Evolutionary conservation across 163 green algal species (phyloP).

Genomic region (Trebouxia gelatinosa): DNA sequence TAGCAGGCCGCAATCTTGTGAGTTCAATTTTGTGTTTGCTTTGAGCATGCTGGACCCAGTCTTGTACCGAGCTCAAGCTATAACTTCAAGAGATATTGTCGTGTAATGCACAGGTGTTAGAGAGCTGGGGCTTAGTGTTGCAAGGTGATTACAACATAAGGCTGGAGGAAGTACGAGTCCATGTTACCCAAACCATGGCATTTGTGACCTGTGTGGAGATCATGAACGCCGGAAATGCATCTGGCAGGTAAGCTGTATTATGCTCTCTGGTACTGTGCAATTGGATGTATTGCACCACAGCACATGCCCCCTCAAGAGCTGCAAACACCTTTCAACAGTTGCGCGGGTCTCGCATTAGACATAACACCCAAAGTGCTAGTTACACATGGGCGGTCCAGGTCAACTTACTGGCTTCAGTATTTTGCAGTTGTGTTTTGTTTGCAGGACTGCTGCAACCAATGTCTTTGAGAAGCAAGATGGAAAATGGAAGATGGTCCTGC

Average conservation of each 20-base stretch:
- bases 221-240: constrained; percentile 68
- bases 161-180: constrained; percentile 78
- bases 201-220: constrained; percentile 89
- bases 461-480: constrained; percentile 85
- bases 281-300: too few relatives aligned
- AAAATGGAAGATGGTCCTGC: constrained; percentile 79
- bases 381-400: too few relatives aligned
- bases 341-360: too few relatives aligned
- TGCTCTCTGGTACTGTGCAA: too few relatives aligned
- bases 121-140: constrained; percentile 82
- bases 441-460: constrained; percentile 84
- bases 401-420: too few relatives aligned
- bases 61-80: constrained; percentile 12
- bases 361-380: too few relatives aligned
- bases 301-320: too few relatives aligned
- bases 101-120: constrained; percentile 78
- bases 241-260: constrained; percentile 60
- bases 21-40: background rate
- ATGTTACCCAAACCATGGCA: constrained; percentile 47
- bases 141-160: constrained; percentile 63
- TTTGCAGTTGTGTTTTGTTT: too few relatives aligned
- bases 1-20: constrained; percentile 66
- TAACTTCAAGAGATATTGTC: background rate
- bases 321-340: too few relatives aligned
- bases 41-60: background rate